Conservation (phyloP, 345 rosid species). For the Triadica sebifera region DNA sequence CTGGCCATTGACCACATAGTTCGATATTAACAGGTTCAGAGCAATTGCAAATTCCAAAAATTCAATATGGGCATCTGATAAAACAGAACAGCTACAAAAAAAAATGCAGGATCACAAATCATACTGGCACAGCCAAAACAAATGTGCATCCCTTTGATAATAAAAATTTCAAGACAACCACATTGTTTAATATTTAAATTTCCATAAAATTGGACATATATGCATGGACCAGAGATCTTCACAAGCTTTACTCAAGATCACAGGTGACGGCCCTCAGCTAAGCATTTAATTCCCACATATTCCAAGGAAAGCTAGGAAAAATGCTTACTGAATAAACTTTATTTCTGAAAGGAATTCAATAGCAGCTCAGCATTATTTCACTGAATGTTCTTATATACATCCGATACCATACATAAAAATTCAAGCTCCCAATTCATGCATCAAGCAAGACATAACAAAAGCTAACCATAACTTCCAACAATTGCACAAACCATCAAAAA, state of each 20-base stretch:
- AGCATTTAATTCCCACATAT: neutral
- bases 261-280: too few species aligned
- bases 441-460: neutral
- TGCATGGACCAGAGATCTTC: neutral
- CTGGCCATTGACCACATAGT: neutral
- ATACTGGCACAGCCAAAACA: neutral
- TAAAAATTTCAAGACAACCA: neutral
- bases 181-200: neutral
- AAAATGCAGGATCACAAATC: neutral
- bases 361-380: neutral
- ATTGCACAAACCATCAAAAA: neutral
- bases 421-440: neutral
- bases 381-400: neutral
- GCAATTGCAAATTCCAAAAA: neutral
- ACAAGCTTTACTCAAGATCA: neutral
- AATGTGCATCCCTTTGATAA: too few species aligned
- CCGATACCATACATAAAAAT: neutral
- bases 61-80: neutral
- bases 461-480: neutral
- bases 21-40: neutral
- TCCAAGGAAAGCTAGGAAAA: neutral
- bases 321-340: neutral
- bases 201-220: neutral
- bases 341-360: neutral
- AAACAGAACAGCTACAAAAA: slow-evolving; percentile 2